Evolutionary conservation across 306 rosid genomes (phyloP).

Genomic region (Luffa acutangula): DNA sequence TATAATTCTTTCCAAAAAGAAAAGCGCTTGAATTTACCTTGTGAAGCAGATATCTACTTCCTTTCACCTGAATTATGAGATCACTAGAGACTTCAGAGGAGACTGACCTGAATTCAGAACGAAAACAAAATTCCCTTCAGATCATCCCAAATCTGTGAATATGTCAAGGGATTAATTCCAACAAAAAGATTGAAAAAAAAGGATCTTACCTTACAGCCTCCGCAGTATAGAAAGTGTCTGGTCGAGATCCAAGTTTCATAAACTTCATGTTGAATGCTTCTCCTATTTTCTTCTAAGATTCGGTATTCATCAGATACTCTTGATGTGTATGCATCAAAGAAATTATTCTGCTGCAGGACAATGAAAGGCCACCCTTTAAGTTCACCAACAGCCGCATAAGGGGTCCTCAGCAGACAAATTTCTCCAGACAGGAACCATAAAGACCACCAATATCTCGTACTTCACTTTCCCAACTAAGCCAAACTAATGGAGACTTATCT

Average conservation of each 20-base stretch:
- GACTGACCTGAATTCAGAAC: constrained; percentile 56
- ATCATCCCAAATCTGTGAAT: not conserved
- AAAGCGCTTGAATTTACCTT: constrained; percentile 40
- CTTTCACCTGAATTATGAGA: constrained; percentile 82
- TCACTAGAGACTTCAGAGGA: constrained; percentile 95
- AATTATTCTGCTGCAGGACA: constrained; percentile 8
- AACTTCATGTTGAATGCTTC: constrained; percentile 70
- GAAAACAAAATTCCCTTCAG: not conserved
- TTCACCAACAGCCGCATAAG: constrained; percentile 20
- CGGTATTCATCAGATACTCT: constrained; percentile 23
- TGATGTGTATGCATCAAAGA: constrained; percentile 24
- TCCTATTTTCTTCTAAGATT: constrained; percentile 19
- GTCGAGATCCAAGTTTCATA: constrained; percentile 98
- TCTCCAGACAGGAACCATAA: constrained; percentile 25
- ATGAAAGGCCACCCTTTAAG: constrained; percentile 15
- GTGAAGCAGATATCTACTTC: constrained; percentile 86
- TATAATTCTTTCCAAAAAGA: constrained; percentile 10
- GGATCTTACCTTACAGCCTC: constrained; percentile 63
- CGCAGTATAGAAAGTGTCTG: constrained; percentile 77
- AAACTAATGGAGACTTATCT: constrained; percentile 9
- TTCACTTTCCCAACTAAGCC: constrained; percentile 14
- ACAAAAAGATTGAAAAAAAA: not conserved
- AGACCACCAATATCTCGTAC: constrained; percentile 23
- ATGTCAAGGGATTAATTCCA: not conserved
- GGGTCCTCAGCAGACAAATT: constrained; percentile 24